Evolutionary conservation across 2,329 filamentous ascomycete genomes (phyloP), one percentile per base, ranked within the genome.

Genomic region (Trichoderma gracile): DNA sequence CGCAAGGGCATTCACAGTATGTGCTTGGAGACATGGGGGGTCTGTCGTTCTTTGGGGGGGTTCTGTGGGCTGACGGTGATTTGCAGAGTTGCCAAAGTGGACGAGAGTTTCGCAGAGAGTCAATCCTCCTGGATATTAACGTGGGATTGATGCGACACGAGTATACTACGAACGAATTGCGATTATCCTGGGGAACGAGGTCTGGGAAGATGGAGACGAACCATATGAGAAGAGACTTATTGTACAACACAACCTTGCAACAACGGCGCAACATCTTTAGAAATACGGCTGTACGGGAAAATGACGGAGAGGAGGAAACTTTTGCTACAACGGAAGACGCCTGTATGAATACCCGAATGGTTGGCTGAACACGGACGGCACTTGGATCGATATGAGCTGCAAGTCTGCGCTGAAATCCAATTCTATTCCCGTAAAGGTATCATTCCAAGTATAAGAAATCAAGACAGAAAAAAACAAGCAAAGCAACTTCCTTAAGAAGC

Each of bases 1-100:
- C 85, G 95, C 76, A 99, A 99, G 86, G 92, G 93, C 63, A 93
- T 99, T 77, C 94, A 98, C 80, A 98, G 93, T 97, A 84, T 72
- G 92, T 30, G 8, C 30, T 30, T 30, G 30, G 30, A 30, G 87
- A 64, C 47, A 15, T 25, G 10, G 7, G 21, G 25, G 14, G 8
- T 27, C 40, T 19, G 8, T 38, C 7, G 7, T 21, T 58, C 10
- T 9, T 19, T 14, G 7, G 42, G 6, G 30, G 9, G 9, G 30
- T 30, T 8, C 23, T 46, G 33, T 42, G 7, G 65, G 56, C 68
- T 75, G 43, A 75, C 66, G 5, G 15, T 50, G 45, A 33, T 1
- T 17, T 9, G 58, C 71, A 93, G 91, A 93, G 77, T 78, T 93
- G 59, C 89, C 89, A 64, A 93, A 98, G 81, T 98, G 94, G 94